phyloP scores from a whole-genome alignment of 2,329 filamentous ascomycete species.

The Fusarium sp. region DNA sequence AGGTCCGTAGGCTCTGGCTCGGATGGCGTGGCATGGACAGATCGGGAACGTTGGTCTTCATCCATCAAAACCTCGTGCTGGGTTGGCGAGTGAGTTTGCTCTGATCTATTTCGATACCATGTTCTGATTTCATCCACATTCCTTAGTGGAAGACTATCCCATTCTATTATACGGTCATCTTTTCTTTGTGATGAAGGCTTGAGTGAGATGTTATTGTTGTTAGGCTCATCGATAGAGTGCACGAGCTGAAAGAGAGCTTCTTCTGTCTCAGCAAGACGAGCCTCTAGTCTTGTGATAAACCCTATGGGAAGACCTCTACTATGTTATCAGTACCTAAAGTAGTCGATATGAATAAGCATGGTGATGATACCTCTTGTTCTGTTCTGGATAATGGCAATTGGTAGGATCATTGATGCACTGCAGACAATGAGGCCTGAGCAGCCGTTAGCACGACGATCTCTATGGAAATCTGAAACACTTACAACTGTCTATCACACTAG shows the following conservation, averaged over 20 bases:
- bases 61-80: neutral
- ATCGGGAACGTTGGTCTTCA: neutral
- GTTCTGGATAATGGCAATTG: slow-evolving; percentile 48
- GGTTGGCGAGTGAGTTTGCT: neutral
- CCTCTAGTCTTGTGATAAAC: slow-evolving; percentile 53
- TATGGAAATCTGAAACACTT: neutral
- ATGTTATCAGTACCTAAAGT: neutral
- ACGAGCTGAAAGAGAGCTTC: slow-evolving; percentile 43
- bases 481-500: slow-evolving; percentile 40
- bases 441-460: rapidly evolving
- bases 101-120: slow-evolving; percentile 36
- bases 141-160: slow-evolving; percentile 42
- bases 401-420: slow-evolving; percentile 46
- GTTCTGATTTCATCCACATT: slow-evolving; percentile 24
- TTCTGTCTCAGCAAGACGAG: slow-evolving; percentile 49
- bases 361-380: slow-evolving; percentile 46
- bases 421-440: slow-evolving; percentile 42
- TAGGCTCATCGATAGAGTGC: slow-evolving; percentile 6
- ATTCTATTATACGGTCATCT: slow-evolving; percentile 44
- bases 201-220: neutral
- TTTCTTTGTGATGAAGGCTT: slow-evolving; percentile 37
- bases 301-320: slow-evolving; percentile 50
- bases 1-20: neutral
- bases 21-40: neutral
- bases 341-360: neutral